These are phyloP conservation scores for Hemisphaericaspora xylofermentans DNA, from an alignment of 1,139 yeast genomes.

Conservation along the genomic window DNA sequence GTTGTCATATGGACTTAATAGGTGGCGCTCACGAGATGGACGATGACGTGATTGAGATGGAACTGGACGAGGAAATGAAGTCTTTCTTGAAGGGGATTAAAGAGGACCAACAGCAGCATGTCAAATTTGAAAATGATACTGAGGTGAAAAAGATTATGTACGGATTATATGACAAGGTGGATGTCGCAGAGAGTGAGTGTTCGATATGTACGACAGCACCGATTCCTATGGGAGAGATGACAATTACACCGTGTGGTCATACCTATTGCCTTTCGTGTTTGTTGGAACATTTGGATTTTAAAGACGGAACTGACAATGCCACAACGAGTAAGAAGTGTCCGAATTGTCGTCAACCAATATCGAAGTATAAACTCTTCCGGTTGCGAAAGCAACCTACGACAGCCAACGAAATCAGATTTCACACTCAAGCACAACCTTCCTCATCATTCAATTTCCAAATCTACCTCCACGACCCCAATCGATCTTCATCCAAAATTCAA, in stretches of 20 bases:
- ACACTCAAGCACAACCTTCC: slow-evolving; percentile 21
- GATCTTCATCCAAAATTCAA: slow-evolving; percentile 69
- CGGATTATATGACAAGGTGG: slow-evolving; percentile 22
- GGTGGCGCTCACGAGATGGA: slow-evolving; percentile 44
- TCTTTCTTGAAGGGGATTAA: slow-evolving; percentile 17
- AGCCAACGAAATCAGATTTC: slow-evolving; percentile 35
- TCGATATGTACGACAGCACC: slow-evolving; percentile 76
- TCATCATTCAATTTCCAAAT: slow-evolving; percentile 30
- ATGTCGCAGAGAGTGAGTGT: slow-evolving; percentile 65
- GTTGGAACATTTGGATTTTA: slow-evolving; percentile 64
- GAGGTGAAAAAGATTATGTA: slow-evolving; percentile 32
- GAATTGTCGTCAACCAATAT: slow-evolving; percentile 50
- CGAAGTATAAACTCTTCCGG: slow-evolving; percentile 44
- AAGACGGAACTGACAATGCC: slow-evolving; percentile 27
- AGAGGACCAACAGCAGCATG: slow-evolving; percentile 17
- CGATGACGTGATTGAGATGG: slow-evolving; percentile 26
- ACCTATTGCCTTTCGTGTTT: slow-evolving; percentile 73
- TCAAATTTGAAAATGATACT: slow-evolving; percentile 36
- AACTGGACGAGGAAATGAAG: slow-evolving; percentile 15
- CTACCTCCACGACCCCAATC: slow-evolving; percentile 48
- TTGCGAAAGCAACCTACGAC: slow-evolving; percentile 29
- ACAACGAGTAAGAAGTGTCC: slow-evolving; percentile 52
- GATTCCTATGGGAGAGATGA: slow-evolving; percentile 54
- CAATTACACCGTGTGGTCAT: slow-evolving; percentile 81
- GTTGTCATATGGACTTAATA: slow-evolving; percentile 77